Base-by-base conservation (phyloP, 345 rosid genomes). In the Hibiscus trionum region DNA sequence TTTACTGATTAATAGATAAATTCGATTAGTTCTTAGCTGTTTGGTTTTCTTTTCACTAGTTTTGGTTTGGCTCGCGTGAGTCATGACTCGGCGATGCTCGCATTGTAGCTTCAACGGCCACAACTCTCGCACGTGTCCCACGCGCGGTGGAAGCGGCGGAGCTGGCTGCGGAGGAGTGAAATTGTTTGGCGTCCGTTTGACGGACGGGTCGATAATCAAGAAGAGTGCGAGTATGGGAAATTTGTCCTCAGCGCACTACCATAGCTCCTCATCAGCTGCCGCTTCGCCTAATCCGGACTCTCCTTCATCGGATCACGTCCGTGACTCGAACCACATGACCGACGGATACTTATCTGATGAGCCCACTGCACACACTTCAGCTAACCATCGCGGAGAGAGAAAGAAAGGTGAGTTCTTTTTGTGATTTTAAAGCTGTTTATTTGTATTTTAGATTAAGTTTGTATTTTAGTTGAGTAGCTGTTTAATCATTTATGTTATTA, bases 91-190 rank as follows among this genome's bases (percentile, higher is more conserved):
- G 70, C 82, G 97, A 80, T 95, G 99, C 80, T 95, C 98, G 72
- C 96, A 95, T 86, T 95, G 99, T 87, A 84, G 91, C 84, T 83
- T 89, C 93, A 91, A 92, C 82, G 99, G 98, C 7, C 98, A 92
- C 86, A 92, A 92, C 78, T 84, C 98, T 3, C 85, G 99, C 42
- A 95, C 99, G 67, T 92, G 98, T 66, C 90, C 96, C 60, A 83
- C 87, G 65, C 93, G 96, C 78, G 79, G 79, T 2, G 68, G 73
- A 65, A 37, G 11, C 12, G 56, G n/a, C 11, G 71, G 57, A 47
- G 14, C 26, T 26, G 80, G 84, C 29, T 69, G 81, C 15, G 84
- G 84, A 3, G 89, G 97, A 17, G 88, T 90, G 73, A 95, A 78
- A 83, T 85, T 95, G 7, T 95, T 95, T 76, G 99, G 99, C 0